Base-by-base conservation (phyloP, 2,329 filamentous ascomycete species). In the Colletotrichum sp. region DNA sequence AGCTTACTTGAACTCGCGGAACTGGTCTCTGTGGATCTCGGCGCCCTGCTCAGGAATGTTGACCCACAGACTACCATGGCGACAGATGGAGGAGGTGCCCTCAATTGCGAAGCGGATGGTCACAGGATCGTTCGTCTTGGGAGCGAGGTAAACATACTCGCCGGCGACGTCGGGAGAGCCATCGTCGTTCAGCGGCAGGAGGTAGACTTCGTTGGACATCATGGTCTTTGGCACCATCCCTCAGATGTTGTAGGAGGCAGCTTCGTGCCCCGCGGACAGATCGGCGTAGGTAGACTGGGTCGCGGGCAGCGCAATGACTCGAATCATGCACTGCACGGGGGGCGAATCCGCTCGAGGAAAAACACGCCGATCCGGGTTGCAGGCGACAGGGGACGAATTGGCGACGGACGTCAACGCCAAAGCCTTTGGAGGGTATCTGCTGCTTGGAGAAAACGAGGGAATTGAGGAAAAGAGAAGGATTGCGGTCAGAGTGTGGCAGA, bases 41-140 rank as follows among this genome's bases (percentile, higher is more conserved):
- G 92, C 87, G 75, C 93, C 96, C 80, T 93, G 89, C 77, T 93
- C 91, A 9, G 97, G 97, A 76, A 98, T 94, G 84, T 99, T 99
- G 82, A 98, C 94, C 96, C 97, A 99, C 78, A 99, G 90, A 82
- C 95, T 98, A 75, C 98, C 97, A 86, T 98, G 90, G 79, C 96
- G 92, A 85, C 96, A 98, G 88, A 99, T 97, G 77, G 96, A 98
- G 83, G 96, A 98, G 73, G 95, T 96, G 77, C 97, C 96, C 85
- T 98, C 94, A 80, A 98, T 96, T 79, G 95, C 92, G 85, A 99
- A 98, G 75, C 96, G 93, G 73, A 98, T 88, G 69, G 91, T 91
- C 81, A 98, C 93, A 57, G 94, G 94, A n/a, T 93, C 90, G 55
- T 90, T 91, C 22, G 94, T 93, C 78, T 87, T 87, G 22, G 97